phyloP scores from a whole-genome alignment of 257 asterid genomes.

The Salvia hispanica region DNA sequence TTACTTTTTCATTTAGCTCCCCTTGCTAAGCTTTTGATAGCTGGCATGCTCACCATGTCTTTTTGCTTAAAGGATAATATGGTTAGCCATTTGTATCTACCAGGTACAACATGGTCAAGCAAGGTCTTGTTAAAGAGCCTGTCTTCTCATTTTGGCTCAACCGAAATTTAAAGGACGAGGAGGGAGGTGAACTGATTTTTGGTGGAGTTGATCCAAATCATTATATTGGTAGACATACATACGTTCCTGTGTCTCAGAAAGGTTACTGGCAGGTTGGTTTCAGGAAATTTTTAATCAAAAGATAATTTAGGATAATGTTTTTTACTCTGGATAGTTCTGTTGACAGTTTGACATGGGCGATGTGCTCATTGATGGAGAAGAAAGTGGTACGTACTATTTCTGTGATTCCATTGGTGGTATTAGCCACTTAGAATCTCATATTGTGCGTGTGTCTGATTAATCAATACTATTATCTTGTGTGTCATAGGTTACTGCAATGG shows the following conservation, averaged over 20 bases:
- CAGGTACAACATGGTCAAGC: slow-evolving; percentile 93
- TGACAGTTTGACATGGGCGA: slow-evolving; percentile 95
- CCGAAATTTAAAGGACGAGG: slow-evolving; percentile 64
- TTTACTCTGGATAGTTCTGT: slow-evolving; percentile 23
- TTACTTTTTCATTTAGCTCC: background rate
- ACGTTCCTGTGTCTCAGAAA: slow-evolving; percentile 76
- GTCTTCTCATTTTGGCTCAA: slow-evolving; percentile 98
- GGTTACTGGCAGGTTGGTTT: slow-evolving; percentile 96
- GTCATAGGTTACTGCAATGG: slow-evolving; percentile 67
- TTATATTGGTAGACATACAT: slow-evolving; percentile 81
- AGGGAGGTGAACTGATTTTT: slow-evolving; percentile 91
- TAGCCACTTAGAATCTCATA: slow-evolving; percentile 6
- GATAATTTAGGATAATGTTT: background rate
- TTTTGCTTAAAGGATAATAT: slow-evolving; percentile 13
- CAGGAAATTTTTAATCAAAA: background rate
- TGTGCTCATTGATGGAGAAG: slow-evolving; percentile 75
- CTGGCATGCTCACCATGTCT: background rate
- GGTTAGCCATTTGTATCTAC: slow-evolving; percentile 17
- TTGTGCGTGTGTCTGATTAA: background rate
- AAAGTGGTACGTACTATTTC: slow-evolving; percentile 63
- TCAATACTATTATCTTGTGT: slow-evolving; percentile 7
- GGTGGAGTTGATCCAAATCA: slow-evolving; percentile 96
- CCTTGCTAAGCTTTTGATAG: background rate
- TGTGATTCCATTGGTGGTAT: slow-evolving; percentile 3
- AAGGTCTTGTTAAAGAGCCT: slow-evolving; percentile 86